These are phyloP conservation scores for Geopyxis carbonaria DNA, from an alignment of 495 filamentous ascomycete genomes.

Conservation along the genomic window DNA sequence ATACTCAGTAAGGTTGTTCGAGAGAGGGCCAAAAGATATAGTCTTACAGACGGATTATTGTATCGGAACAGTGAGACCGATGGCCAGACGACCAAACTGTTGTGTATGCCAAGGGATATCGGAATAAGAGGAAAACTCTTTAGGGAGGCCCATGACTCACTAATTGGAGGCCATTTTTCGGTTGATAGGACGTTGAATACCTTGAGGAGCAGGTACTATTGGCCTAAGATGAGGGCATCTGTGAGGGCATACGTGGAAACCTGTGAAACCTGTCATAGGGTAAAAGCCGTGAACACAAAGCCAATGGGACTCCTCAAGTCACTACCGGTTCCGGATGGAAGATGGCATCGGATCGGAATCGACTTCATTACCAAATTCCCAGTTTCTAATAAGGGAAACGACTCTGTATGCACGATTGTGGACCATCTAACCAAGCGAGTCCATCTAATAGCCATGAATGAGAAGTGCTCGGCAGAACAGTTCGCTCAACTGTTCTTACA, in stretches of 20 bases:
- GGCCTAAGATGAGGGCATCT: not conserved
- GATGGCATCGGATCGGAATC: slow-evolving; percentile 3
- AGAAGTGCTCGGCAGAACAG: not conserved
- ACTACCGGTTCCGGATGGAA: not conserved
- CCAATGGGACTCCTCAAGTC: not conserved
- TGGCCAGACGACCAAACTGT: too few species aligned
- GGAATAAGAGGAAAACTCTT: not conserved
- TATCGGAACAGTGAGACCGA: too few species aligned
- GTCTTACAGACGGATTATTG: too few species aligned
- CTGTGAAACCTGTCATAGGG: not conserved
- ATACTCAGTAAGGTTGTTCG: too few species aligned
- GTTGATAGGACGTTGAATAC: not conserved
- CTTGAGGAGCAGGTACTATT: not conserved
- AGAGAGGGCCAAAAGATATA: too few species aligned
- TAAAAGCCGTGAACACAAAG: not conserved
- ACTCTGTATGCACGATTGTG: slow-evolving; percentile 2
- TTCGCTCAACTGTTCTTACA: not conserved
- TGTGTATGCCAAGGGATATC: not conserved
- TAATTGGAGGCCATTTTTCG: slow-evolving; percentile 2
- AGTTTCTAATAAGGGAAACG: not conserved
- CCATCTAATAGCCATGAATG: not conserved
- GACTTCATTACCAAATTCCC: slow-evolving; percentile 7
- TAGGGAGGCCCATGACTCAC: slow-evolving; percentile 1
- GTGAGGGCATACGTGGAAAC: not conserved
- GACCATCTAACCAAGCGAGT: slow-evolving; percentile 2